phyloP scores from a whole-genome alignment of 2,329 filamentous ascomycete genomes.

The Pseudogymnoascus sp. region DNA sequence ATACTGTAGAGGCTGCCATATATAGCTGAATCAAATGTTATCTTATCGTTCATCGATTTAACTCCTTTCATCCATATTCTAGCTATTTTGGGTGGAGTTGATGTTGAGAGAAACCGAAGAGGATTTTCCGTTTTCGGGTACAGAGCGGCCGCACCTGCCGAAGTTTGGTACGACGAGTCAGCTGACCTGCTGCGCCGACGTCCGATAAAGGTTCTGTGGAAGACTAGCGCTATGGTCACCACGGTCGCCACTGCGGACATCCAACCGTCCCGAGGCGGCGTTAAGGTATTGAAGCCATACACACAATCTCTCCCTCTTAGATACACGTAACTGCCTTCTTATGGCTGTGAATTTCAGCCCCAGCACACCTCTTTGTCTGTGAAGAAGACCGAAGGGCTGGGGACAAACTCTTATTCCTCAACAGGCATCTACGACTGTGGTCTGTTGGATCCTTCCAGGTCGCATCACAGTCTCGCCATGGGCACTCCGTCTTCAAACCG shows the following conservation, averaged over 20 bases:
- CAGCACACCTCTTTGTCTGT: constrained; percentile 1
- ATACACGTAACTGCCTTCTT: not conserved
- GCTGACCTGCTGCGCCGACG: not conserved
- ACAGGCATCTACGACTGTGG: not conserved
- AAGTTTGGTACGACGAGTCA: not conserved
- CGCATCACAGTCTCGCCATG: constrained; percentile 5
- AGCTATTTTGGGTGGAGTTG: not conserved
- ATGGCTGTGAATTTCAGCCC: not conserved
- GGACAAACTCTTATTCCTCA: not conserved
- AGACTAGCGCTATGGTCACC: not conserved
- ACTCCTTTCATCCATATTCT: not conserved
- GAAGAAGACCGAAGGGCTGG: not conserved
- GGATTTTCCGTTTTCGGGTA: not conserved
- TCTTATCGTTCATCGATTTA: not conserved
- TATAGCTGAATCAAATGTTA: not conserved
- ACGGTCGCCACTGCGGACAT: not conserved
- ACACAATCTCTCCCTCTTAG: not conserved
- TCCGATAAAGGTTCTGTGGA: not conserved
- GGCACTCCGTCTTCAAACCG: not conserved
- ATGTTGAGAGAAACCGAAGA: not conserved
- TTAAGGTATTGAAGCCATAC: not conserved
- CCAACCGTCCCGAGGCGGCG: not conserved
- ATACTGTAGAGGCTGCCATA: not conserved
- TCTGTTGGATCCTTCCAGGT: not conserved
- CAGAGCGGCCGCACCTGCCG: not conserved